Conservation (phyloP, 306 rosid genomes). For the Citrullus colocynthis region DNA sequence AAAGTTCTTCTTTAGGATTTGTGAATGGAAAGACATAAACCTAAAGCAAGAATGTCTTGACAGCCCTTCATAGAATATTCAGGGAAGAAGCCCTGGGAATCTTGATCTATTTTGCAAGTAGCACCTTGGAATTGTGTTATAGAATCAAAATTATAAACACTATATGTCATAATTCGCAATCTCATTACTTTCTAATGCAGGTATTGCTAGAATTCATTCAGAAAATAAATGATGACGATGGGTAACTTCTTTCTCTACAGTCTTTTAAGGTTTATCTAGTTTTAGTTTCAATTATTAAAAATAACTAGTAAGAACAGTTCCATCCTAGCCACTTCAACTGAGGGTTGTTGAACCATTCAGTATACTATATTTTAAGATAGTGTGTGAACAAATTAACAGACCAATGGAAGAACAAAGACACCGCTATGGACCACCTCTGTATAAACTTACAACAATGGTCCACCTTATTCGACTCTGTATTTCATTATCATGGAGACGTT, state of each 20-base stretch:
- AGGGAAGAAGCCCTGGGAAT: background rate
- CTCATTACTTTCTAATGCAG: conserved; percentile 31
- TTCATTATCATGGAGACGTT: conserved; percentile 52
- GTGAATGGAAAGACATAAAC: background rate
- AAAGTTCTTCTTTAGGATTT: background rate
- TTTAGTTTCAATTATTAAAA: background rate
- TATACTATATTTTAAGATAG: background rate
- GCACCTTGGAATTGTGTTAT: background rate
- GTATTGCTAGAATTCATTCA: conserved; percentile 80
- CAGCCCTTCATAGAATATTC: background rate
- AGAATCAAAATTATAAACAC: background rate
- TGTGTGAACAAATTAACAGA: conserved; percentile 27
- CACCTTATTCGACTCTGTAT: conserved; percentile 53
- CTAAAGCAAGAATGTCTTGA: background rate
- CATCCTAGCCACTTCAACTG: background rate
- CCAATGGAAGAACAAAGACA: conserved; percentile 98
- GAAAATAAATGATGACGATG: conserved; percentile 82
- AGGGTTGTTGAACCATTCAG: conserved; percentile 1
- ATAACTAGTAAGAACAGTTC: background rate
- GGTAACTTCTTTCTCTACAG: conserved; percentile 34
- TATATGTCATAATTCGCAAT: background rate
- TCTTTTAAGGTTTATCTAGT: background rate
- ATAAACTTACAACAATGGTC: conserved; percentile 67
- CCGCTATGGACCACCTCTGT: conserved; percentile 90
- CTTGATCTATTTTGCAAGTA: background rate